Evolutionary conservation across 352 stramenopile species (phyloP).

Genomic region (Lagenidium giganteum): DNA sequence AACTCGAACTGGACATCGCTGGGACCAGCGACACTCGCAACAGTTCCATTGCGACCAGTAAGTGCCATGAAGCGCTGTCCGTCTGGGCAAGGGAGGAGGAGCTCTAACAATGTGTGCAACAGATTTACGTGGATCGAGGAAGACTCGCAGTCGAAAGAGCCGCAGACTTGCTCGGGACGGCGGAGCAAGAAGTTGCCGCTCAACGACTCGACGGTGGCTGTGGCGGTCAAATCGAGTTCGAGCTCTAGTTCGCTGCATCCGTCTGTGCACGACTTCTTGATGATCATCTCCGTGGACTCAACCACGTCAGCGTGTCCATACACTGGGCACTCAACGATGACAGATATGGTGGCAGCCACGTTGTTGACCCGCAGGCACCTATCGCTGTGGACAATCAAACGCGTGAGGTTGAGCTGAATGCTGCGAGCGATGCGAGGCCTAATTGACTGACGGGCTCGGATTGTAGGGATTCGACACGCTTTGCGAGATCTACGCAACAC

Average conservation of each 20-base stretch:
- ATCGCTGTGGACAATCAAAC: constrained; percentile 23
- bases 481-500: constrained; percentile 52
- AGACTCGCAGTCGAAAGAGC: too few relatives aligned
- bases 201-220: not conserved
- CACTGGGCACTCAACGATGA: constrained; percentile 45
- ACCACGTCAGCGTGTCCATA: constrained; percentile 10
- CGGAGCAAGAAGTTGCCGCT: constrained; percentile 18
- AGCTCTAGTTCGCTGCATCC: constrained; percentile 11
- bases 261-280: constrained; percentile 5
- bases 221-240: constrained; percentile 14
- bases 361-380: not conserved
- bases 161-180: constrained; percentile 44
- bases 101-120: not conserved
- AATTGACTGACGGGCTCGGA: not conserved
- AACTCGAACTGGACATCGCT: constrained; percentile 44
- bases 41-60: constrained; percentile 44
- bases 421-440: not conserved
- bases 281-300: not conserved
- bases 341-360: constrained; percentile 9
- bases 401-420: constrained; percentile 21
- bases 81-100: not conserved
- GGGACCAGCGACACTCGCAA: constrained; percentile 46
- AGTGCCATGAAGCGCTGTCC: not conserved
- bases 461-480: constrained; percentile 56
- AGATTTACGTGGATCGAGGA: constrained; percentile 80